A percentile compares a stretch with the other conserved stretches of the same genome.
Conservation (phyloP, 2,329 filamentous ascomycete genomes). For the Pseudopyricularia javanii region DNA sequence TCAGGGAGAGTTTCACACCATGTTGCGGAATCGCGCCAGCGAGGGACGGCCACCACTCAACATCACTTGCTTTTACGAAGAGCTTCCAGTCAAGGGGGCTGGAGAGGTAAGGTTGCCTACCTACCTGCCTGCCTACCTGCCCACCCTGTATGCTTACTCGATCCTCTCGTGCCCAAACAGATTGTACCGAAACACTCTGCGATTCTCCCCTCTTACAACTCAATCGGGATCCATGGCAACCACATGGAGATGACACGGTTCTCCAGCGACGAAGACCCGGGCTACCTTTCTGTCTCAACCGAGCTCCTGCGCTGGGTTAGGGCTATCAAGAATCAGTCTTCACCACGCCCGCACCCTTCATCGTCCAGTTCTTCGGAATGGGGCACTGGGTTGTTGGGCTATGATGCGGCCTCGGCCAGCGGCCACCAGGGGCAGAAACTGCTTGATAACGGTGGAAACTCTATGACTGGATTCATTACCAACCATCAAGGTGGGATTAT, state of each 20-base stretch:
- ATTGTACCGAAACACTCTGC: slow-evolving; percentile 17
- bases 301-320: slow-evolving; percentile 11
- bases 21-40: slow-evolving; percentile 12
- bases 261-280: slow-evolving; percentile 8
- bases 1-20: slow-evolving; percentile 13
- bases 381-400: too few relatives aligned
- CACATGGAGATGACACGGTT: slow-evolving; percentile 15
- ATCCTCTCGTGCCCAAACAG: slow-evolving; percentile 8
- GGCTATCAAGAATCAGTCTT: neutral
- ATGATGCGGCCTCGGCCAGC: neutral
- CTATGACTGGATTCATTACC: neutral
- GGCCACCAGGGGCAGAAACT: neutral
- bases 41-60: slow-evolving; percentile 7
- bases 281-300: slow-evolving; percentile 11
- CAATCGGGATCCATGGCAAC: slow-evolving; percentile 15
- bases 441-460: neutral
- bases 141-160: slow-evolving; percentile 9
- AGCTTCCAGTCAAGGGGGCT: slow-evolving; percentile 11
- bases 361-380: neutral
- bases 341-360: neutral
- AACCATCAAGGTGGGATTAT: neutral
- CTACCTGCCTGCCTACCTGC: too few relatives aligned
- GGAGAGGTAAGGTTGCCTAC: slow-evolving; percentile 5
- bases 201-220: slow-evolving; percentile 16
- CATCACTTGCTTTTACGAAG: slow-evolving; percentile 22